Evolutionary conservation across 73 alveolate species (phyloP), one percentile per base, ranked within the genome.

Genomic region (Symbiodinium pilosum): DNA sequence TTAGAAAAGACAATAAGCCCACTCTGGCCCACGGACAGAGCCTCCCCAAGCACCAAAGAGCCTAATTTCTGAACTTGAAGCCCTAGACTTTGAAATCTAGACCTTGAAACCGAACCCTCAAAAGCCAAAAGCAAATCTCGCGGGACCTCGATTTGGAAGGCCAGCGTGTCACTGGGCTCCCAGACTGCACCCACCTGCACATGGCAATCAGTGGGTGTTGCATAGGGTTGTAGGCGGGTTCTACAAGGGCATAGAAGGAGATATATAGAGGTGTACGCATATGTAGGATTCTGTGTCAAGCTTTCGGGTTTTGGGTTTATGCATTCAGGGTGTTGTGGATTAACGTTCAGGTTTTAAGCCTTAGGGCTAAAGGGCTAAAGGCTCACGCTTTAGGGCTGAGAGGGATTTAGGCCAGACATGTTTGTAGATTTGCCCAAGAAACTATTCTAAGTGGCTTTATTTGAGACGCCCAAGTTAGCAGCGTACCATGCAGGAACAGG

Each of bases 171-270:
- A 28, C 75, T 44, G 34, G 96, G 87, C 39, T 89, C 77, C 96
- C 96, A 89, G 26, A 89, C 96, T 8, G 96, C 96, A 14, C 96
- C 96, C 73, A 89, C 96, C 96, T 84, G n/a, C n/a, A n/a, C n/a
- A n/a, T n/a, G 56, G 34, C 47, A 3, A 11, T 40, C 3, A 8
- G 83, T 12, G 2, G 71, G 71, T 54, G 16, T n/a, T n/a, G n/a
- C n/a, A n/a, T n/a, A n/a, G n/a, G n/a, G n/a, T n/a, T n/a, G n/a
- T n/a, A n/a, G n/a, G n/a, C n/a, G n/a, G n/a, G n/a, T n/a, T n/a
- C 68, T 1, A 24, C 68, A 16, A 51, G 21, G 68, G 68, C 68
- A 16, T 51, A 6, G 75, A 56, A 56, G 38, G 75, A 56, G 26
- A 30, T 47, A 47, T 14, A 14, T 9, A 47, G 59, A 14, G 59